These are phyloP conservation scores for Xylaria sp. DNA, from an alignment of 2,329 filamentous ascomycete species.

Conservation along the genomic window DNA sequence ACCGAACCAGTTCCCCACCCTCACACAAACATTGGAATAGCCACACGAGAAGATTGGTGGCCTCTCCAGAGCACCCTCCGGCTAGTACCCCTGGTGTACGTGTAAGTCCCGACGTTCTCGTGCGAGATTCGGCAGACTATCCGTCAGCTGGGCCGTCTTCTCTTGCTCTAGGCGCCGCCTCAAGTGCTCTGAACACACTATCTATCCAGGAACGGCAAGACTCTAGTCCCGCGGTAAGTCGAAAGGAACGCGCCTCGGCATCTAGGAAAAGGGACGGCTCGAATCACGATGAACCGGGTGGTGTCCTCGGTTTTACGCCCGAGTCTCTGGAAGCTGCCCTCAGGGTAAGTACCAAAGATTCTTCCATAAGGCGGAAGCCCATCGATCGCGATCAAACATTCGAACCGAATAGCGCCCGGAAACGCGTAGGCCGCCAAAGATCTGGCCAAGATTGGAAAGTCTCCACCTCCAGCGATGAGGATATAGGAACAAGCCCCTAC, in stretches of 20 bases:
- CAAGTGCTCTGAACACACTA: conserved; percentile 53
- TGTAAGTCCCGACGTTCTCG: conserved; percentile 33
- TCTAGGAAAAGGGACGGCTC: conserved; percentile 21
- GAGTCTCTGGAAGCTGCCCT: conserved; percentile 11
- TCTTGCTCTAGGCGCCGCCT: conserved; percentile 59
- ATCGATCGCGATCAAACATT: conserved; percentile 13
- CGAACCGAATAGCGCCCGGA: conserved; percentile 32
- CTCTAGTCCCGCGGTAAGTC: conserved; percentile 17
- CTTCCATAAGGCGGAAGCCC: conserved; percentile 24
- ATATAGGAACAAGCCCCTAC: conserved; percentile 8
- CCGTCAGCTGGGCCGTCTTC: conserved; percentile 45
- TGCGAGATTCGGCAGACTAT: conserved; percentile 47
- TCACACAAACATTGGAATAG: conserved; percentile 55
- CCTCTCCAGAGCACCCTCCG: conserved; percentile 40
- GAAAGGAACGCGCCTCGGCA: conserved; percentile 19
- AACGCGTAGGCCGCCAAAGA: conserved; percentile 18
- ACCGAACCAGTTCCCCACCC: conserved; percentile 35
- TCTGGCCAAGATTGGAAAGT: conserved; percentile 21
- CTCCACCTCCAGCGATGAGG: conserved; percentile 29
- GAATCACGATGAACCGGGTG: conserved; percentile 24
- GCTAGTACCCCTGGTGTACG: conserved; percentile 33
- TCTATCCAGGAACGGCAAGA: conserved; percentile 34
- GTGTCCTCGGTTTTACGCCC: conserved; percentile 11
- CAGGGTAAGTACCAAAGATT: conserved; percentile 21
- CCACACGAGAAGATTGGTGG: conserved; percentile 55